phyloP scores from a whole-genome alignment of 192 early-diverging fungal species.

The Tieghemiomyces parasiticus region DNA sequence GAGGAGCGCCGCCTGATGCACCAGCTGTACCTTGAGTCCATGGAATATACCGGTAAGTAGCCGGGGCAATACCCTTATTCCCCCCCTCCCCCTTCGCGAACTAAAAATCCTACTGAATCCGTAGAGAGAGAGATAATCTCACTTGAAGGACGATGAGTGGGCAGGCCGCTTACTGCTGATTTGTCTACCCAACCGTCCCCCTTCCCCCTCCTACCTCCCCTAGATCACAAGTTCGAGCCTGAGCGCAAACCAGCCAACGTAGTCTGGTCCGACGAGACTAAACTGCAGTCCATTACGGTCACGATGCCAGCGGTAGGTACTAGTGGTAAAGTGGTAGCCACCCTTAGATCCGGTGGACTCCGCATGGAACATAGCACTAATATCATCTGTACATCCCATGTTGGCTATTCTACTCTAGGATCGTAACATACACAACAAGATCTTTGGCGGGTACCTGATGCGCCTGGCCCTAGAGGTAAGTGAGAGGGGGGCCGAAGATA shows the following conservation, averaged over 20 bases:
- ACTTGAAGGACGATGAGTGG: slow-evolving; percentile 14
- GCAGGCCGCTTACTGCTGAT: not conserved
- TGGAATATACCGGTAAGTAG: slow-evolving; percentile 34
- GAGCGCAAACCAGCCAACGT: slow-evolving; percentile 24
- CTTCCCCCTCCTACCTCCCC: no score
- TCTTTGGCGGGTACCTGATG: slow-evolving; percentile 74
- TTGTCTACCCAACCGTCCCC: slow-evolving; percentile 15
- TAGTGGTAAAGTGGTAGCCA: no score
- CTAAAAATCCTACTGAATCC: no score
- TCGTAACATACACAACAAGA: slow-evolving; percentile 64
- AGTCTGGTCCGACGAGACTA: slow-evolving; percentile 65
- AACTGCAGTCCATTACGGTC: slow-evolving; percentile 48
- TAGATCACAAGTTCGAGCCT: not conserved
- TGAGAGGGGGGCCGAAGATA: no score
- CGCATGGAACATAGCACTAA: no score
- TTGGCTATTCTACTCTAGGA: slow-evolving; percentile 29
- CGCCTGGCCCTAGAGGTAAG: slow-evolving; percentile 55
- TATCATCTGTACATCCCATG: no score
- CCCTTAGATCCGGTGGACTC: no score
- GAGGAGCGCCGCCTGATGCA: slow-evolving; percentile 72
- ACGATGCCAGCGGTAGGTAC: slow-evolving; percentile 21
- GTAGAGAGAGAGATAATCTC: no score
- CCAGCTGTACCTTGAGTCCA: slow-evolving; percentile 55
- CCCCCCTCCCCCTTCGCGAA: no score
- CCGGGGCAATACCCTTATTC: no score